Evolutionary conservation across 1,284 basidiomycete genomes (phyloP).

Genomic region (Ustanciosporium gigantosporum): DNA sequence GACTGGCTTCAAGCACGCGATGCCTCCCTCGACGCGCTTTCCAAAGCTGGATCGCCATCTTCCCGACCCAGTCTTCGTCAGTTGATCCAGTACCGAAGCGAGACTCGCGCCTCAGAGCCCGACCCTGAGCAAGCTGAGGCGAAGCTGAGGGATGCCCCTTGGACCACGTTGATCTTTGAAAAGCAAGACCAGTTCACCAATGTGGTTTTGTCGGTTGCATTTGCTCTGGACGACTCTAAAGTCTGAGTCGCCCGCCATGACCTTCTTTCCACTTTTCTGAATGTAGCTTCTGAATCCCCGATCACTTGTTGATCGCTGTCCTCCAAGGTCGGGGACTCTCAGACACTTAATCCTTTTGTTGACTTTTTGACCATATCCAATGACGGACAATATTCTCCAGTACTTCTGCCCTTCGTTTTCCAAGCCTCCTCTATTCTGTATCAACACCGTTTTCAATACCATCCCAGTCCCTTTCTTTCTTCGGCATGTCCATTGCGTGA

Average conservation of each 20-base stretch:
- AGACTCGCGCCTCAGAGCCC: conserved; percentile 1
- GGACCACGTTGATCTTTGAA: conserved; percentile 30
- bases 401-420: too few species aligned
- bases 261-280: too few species aligned
- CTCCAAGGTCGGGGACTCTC: too few species aligned
- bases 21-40: conserved; percentile 13
- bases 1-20: conserved; percentile 32
- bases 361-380: too few species aligned
- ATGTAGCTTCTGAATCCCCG: too few species aligned
- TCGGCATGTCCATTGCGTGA: too few species aligned
- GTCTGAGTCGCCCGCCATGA: conserved; percentile 12
- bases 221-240: conserved; percentile 43
- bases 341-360: too few species aligned
- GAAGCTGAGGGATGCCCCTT: conserved; percentile 22
- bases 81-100: conserved; percentile 29
- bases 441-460: too few species aligned
- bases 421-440: too few species aligned
- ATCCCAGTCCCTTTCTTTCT: too few species aligned
- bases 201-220: conserved; percentile 43
- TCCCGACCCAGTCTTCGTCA: conserved; percentile 28
- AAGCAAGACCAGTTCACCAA: conserved; percentile 50
- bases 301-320: too few species aligned
- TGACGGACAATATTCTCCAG: too few species aligned
- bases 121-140: conserved; percentile 5
- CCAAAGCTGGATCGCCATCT: conserved; percentile 15